Base-by-base conservation (phyloP, 1,139 yeast species). In the Suhomyces terraborum region DNA sequence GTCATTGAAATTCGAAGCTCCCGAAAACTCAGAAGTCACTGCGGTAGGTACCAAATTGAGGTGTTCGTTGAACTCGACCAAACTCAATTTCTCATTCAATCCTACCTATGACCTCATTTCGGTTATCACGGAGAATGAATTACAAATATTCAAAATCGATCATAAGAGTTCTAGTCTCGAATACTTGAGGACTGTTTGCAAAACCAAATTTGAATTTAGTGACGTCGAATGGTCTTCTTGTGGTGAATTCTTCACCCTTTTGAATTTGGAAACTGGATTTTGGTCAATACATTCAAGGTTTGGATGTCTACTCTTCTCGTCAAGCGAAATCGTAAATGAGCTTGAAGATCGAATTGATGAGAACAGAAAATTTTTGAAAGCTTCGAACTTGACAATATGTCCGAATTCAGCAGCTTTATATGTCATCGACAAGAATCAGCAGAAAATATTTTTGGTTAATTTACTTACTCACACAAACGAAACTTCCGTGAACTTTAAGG, bases 201-300 rank as follows among this genome's bases (percentile, higher is more conserved):
- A 38, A 3, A 33, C 36, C 6, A 31, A 40, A 8, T 42, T 49
- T 5, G 40, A 39, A 3, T 28, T 20, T 31, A 21, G 30, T 16
- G 23, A 13, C 23, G 22, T 49, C 17, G 22, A 27, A 4, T 72
- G 77, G 77, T 61, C 75, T 0, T 59, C 66, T 1, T 60, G 69
- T 50, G 77, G 77, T 3, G 54, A 54, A 16, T 70, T 62, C 42
- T 64, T 70, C 42, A 48, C 54, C 2, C 22, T 61, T 2, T 43
- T 61, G 10, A 53, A 61, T 42, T 27, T 40, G 6, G 40, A 43
- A 3, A 48, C 58, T 13, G 65, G 64, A 1, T 46, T 47, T 27
- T 73, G 76, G 77, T 54, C 58, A 10, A 47, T 70, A 5, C 52
- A 56, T 25, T 63, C 75, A 4, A 65, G 62, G 43, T 70, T 69